These are phyloP conservation scores for Ascochyta koolunga DNA, from an alignment of 2,329 filamentous ascomycete genomes.

Conservation along the genomic window DNA sequence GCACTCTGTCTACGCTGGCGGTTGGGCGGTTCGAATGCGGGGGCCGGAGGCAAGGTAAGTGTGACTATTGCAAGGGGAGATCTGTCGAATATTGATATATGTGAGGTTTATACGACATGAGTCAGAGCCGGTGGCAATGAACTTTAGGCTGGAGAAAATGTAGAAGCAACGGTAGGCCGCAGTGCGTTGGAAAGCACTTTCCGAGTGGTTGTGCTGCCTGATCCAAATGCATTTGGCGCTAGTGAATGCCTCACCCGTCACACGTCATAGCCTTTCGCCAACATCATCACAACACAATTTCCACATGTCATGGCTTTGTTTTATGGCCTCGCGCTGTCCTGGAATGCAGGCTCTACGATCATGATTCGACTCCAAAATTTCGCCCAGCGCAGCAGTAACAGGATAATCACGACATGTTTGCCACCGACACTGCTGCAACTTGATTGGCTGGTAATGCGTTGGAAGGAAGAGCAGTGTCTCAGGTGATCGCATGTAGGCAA, in stretches of 20 bases:
- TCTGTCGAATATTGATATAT: conserved; percentile 33
- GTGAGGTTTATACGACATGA: conserved; percentile 44
- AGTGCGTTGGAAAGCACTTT: conserved; percentile 12
- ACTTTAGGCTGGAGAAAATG: conserved; percentile 8
- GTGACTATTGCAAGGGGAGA: conserved; percentile 44
- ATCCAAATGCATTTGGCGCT: conserved; percentile 9
- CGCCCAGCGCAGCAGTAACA: too few relatives aligned
- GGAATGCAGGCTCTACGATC: too few relatives aligned
- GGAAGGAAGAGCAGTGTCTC: too few relatives aligned
- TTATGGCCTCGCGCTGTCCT: not conserved
- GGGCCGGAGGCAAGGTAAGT: conserved; percentile 21
- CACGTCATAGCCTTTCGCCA: conserved; percentile 10
- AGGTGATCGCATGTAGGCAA: too few relatives aligned
- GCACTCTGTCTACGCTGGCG: conserved; percentile 3
- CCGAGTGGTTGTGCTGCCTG: conserved; percentile 8
- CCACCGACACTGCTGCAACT: too few relatives aligned
- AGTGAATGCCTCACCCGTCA: conserved; percentile 9
- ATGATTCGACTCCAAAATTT: too few relatives aligned
- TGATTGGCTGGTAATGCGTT: too few relatives aligned
- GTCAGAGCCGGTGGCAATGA: conserved; percentile 32
- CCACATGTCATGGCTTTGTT: not conserved
- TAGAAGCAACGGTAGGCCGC: conserved; percentile 11
- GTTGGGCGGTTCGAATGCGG: conserved; percentile 31
- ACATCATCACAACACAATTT: not conserved
- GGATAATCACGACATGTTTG: too few relatives aligned